Conservation (phyloP, 2,329 filamentous ascomycete species). For the Didymella segeticola region DNA sequence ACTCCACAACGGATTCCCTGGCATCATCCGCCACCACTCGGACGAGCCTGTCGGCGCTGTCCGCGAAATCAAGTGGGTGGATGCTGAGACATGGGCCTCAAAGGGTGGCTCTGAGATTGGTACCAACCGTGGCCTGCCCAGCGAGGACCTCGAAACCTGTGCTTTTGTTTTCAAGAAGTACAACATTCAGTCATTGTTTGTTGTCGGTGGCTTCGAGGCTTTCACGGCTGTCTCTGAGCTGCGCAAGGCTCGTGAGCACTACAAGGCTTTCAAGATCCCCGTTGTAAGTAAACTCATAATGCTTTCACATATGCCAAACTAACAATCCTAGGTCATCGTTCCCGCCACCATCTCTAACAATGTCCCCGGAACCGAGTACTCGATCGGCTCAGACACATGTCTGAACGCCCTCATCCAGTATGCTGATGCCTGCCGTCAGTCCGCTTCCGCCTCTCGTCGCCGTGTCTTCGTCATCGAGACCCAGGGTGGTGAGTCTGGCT, state of each 20-base stretch:
- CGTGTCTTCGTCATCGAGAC: constrained; percentile 98
- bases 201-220: constrained; percentile 94
- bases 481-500: constrained; percentile 92
- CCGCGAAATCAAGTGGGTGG: constrained; percentile 86
- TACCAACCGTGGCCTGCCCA: constrained; percentile 91
- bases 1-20: constrained; percentile 96
- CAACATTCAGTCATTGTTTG: constrained; percentile 88
- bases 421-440: constrained; percentile 97
- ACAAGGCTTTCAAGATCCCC: constrained; percentile 88
- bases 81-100: constrained; percentile 94
- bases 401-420: constrained; percentile 94
- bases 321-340: constrained; percentile 71
- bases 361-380: constrained; percentile 96
- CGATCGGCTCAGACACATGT: constrained; percentile 93
- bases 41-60: constrained; percentile 85
- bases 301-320: not conserved
- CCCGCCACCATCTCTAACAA: constrained; percentile 99
- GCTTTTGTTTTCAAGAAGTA: constrained; percentile 85
- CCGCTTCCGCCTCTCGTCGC: constrained; percentile 88
- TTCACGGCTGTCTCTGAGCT: constrained; percentile 92
- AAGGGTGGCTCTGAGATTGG: constrained; percentile 97
- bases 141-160: constrained; percentile 83
- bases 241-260: constrained; percentile 77
- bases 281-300: constrained; percentile 56
- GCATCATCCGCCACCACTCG: constrained; percentile 86